Base-by-base conservation (phyloP, 2,329 filamentous ascomycete species). In the Pseudopyrenochaeta lycopersici region DNA sequence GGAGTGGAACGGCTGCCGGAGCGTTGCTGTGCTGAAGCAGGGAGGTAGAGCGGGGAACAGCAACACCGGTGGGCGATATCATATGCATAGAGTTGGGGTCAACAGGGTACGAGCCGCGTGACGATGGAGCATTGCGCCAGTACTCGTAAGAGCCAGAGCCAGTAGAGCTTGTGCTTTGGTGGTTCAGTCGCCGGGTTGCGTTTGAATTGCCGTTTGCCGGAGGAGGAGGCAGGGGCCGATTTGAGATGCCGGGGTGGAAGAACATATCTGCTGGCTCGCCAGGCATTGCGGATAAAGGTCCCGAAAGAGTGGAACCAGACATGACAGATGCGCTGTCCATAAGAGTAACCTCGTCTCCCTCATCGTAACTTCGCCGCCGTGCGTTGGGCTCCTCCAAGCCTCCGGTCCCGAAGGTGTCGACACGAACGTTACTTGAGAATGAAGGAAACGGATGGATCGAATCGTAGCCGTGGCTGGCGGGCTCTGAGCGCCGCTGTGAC, bases 381-480 rank as follows among this genome's bases (percentile, higher is more conserved):
- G 69, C 82, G 44, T 82, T 86, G 2, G 93, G 92, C 52, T 90
- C 85, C 57, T 92, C 88, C 23, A 97, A 77, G 1, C 95, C 95
- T 35, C 94, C 95, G n/a, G 92, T 97, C 7, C 91, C 93, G 44
- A 87, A 90, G 41, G 91, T 92, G 74, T 98, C 94, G 45, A 97
- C 89, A 48, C 90, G 85, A 5, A 90, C 91, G 49, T 87, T 83
- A 12, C 73, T 81, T 49, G 77, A 79, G 61, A 85, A 82, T 9
- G 82, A 80, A 21, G 80, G 78, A 62, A 88, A 88, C 3, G 85
- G 83, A 64, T 86, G 84, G 2, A 85, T 80, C 12, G 80, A 76
- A 54, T 85, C 71, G 62, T 71, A 77, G 14, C 70, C 68, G 12
- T 79, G 76, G 56, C 75, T 77, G 11, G 76, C 70, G n/a, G 72